These are phyloP conservation scores for Phlebopus sp. DNA, from an alignment of 1,284 basidiomycete species.

Conservation along the genomic window DNA sequence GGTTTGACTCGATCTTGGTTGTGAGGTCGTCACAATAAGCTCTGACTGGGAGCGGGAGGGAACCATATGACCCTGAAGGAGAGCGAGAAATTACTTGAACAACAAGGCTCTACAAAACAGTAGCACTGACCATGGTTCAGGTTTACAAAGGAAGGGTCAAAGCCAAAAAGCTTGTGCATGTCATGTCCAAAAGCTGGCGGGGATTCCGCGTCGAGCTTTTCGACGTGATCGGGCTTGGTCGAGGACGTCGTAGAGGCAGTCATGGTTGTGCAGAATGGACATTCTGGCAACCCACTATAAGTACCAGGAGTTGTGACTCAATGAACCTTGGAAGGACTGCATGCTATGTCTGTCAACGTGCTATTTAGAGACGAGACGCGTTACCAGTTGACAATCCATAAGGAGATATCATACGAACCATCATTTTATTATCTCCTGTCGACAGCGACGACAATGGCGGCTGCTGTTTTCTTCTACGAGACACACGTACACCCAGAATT, in stretches of 20 bases:
- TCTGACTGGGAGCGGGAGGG: conserved; percentile 60
- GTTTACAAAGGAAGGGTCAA: conserved; percentile 56
- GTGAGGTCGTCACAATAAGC: conserved; percentile 46
- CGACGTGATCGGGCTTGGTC: not conserved
- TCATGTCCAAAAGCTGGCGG: conserved; percentile 53
- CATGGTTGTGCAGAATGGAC: conserved; percentile 14
- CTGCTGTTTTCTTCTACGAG: no score
- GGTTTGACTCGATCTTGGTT: conserved; percentile 53
- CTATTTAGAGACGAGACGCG: no score
- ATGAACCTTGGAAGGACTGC: no score
- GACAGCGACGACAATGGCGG: no score
- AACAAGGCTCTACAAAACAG: not conserved
- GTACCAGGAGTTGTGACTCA: no score
- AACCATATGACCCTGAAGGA: conserved; percentile 65
- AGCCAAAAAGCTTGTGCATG: conserved; percentile 50
- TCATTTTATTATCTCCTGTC: no score
- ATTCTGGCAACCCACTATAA: no score
- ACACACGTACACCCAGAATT: no score
- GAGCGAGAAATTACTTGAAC: not conserved
- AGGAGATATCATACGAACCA: no score
- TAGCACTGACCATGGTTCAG: conserved; percentile 59
- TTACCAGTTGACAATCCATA: no score
- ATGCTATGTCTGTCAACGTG: no score
- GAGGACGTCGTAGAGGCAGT: conserved; percentile 3
- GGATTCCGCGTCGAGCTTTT: conserved; percentile 19